Evolutionary conservation across 768 basidiomycete species (phyloP), one percentile per base, ranked within the genome.

Genomic region (Cystoderma amianthinum): DNA sequence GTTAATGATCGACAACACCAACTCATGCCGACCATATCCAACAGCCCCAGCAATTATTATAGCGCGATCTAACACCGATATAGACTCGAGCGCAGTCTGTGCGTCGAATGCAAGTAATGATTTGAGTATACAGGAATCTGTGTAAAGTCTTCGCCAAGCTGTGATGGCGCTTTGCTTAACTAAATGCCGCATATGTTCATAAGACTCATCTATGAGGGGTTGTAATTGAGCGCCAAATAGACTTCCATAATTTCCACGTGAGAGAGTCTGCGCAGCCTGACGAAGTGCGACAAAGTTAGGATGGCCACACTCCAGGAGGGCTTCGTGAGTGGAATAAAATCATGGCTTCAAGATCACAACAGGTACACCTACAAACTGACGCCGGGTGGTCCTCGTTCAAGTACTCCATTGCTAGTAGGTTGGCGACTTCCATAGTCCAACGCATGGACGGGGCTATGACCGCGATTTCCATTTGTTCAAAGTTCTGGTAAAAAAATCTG

Each of bases 31-130:
- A 10, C 67, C 64, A 13, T 69, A 59, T 2, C 85, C 88, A 17
- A 80, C 69, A 2, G 82, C 78, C 2, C 93, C 93, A 11, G 91
- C 82, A 38, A 94, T 71, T 46, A 98, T 80, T 47, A 97, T 81
- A 1, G 84, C 82, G 48, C 69, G 71, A 55, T 99, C 96, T 18
- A 97, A 63, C 11, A 69, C 61, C 4, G 67, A 63, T 28, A 97
- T 72, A 17, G 73, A 67, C 34, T 65, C 66, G 45, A 65, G 46
- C 9, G 61, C 65, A 2, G 52, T 48, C 2, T 53, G 48, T 21
- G 51, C 39, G 23, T 53, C 33, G 33, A 64, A 23, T 49, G 68
- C 61, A 22, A 62, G 54, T 50, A 84, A 61, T 3, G 68, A 67
- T 45, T 68, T 69, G 32, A 90, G 58, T 30, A 95, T 64, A 39